Base-by-base conservation (phyloP, 257 asterid genomes). In the Solanum dulcamara region DNA sequence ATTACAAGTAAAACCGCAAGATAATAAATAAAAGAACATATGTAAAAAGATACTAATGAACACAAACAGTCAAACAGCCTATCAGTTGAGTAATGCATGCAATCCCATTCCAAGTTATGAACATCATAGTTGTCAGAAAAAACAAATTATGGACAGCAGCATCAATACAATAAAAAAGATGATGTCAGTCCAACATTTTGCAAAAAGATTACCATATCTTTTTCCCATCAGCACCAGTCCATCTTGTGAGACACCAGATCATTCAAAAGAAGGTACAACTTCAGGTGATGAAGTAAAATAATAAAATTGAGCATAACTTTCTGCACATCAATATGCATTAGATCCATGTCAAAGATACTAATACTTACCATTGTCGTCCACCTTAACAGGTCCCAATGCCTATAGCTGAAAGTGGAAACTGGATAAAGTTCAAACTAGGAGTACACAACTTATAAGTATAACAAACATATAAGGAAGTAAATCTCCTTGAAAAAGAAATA, bases 141-240 rank as follows among this genome's bases (percentile, higher is more conserved):
- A n/a, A n/a, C n/a, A n/a, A n/a, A n/a, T n/a, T n/a, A n/a, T n/a
- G n/a, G n/a, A n/a, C n/a, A n/a, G n/a, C n/a, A n/a, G n/a, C n/a
- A n/a, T n/a, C n/a, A n/a, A n/a, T n/a, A n/a, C n/a, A n/a, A n/a
- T n/a, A n/a, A n/a, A n/a, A n/a, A n/a, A n/a, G n/a, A n/a, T n/a
- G n/a, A n/a, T n/a, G n/a, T n/a, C n/a, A n/a, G 83, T 37, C 67
- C 18, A 46, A 32, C 51, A 83, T 15, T 57, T 60, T 5, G 32
- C 80, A 74, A 38, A 40, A 46, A 67, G 26, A 80, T 89, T 93
- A 96, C 99, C 97, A 72, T 94, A 87, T 93, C 93, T 87, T 89
- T 96, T 96, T 85, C 98, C 99, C 86, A 94, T 68, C 50, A 93
- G 92, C 82, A 90, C 88, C 88, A 96, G 85, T 88, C 97, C 99